These are phyloP conservation scores for Lachnellula cervina DNA, from an alignment of 2,329 filamentous ascomycete species.

Conservation along the genomic window DNA sequence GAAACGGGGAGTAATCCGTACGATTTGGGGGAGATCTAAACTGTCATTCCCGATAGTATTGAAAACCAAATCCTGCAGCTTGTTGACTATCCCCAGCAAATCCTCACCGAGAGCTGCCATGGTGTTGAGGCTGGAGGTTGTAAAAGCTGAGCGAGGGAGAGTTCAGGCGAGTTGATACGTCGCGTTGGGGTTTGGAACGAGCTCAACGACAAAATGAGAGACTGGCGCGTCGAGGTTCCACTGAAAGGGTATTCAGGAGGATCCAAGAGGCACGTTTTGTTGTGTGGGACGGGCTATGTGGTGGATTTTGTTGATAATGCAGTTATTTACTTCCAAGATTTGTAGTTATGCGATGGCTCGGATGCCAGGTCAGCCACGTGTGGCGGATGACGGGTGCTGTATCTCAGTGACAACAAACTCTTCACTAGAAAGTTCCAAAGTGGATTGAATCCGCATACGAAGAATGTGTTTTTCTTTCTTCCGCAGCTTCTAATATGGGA, in stretches of 20 bases:
- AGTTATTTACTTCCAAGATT: conserved; percentile 1
- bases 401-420: not conserved
- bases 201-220: conserved; percentile 1
- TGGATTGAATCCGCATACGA: not conserved
- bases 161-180: conserved; percentile 20
- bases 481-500: too few relatives aligned
- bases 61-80: conserved; percentile 97
- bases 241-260: not conserved
- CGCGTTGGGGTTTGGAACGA: not conserved
- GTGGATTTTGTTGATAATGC: not conserved
- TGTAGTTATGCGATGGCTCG: not conserved
- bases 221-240: not conserved
- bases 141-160: conserved; percentile 10
- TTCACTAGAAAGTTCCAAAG: not conserved
- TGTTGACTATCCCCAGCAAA: conserved; percentile 92
- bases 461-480: too few relatives aligned
- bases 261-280: not conserved
- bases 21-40: conserved; percentile 94
- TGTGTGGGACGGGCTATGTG: not conserved
- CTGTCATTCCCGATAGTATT: conserved; percentile 99
- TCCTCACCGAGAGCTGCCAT: conserved; percentile 98
- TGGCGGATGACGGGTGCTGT: not conserved
- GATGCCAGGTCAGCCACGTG: not conserved
- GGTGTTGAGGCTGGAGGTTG: conserved; percentile 14
- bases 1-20: conserved; percentile 44